A percentile compares a stretch with the other conserved stretches of the same genome.
phyloP scores from a whole-genome alignment of 495 filamentous ascomycete genomes.

The Aspergillus indologenus region DNA sequence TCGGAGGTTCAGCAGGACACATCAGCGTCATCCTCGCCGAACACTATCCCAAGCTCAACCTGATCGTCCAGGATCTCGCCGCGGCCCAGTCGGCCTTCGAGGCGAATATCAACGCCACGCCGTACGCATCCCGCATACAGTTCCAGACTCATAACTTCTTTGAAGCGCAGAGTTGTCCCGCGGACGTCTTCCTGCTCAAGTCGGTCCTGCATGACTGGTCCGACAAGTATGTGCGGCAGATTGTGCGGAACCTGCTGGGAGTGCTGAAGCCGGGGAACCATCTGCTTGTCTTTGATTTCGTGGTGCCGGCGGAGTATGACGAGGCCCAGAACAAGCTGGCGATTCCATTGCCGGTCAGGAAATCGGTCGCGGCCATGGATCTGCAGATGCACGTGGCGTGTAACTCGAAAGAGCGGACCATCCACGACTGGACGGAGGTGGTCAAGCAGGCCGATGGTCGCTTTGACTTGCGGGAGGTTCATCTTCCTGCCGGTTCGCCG shows the following conservation, averaged over 20 bases:
- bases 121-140: neutral
- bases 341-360: neutral
- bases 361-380: neutral
- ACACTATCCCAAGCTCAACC: neutral
- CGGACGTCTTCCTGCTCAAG: neutral
- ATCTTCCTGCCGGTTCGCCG: neutral
- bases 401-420: neutral
- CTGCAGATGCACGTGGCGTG: neutral
- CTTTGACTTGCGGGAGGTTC: neutral
- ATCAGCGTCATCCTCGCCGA: neutral
- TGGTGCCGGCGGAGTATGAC: neutral
- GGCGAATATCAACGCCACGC: neutral
- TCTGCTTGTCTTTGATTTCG: neutral
- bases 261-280: neutral
- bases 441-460: neutral
- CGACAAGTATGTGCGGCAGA: neutral
- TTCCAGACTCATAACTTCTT: slow-evolving; percentile 4
- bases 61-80: neutral
- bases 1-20: neutral
- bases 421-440: neutral
- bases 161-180: neutral
- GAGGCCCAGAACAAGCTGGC: neutral
- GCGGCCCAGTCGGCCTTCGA: neutral
- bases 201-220: slow-evolving; percentile 4
- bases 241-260: neutral